Evolutionary conservation across 1,139 yeast species (phyloP).

Genomic region (Schwanniomyces etchellsii): DNA sequence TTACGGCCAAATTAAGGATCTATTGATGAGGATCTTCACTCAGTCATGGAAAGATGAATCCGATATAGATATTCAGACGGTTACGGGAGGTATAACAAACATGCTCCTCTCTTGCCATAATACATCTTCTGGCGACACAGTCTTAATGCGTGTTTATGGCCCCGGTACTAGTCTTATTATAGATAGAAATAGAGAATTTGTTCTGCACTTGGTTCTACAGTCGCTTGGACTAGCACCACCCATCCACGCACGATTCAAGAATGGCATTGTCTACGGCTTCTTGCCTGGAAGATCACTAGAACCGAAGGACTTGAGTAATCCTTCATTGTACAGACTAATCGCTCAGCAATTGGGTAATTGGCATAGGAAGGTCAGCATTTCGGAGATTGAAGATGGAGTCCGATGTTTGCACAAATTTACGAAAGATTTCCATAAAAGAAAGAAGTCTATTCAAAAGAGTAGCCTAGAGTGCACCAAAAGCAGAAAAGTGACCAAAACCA

Average conservation of each 20-base stretch:
- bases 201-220: constrained; percentile 61
- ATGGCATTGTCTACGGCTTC: constrained; percentile 71
- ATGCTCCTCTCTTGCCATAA: constrained; percentile 54
- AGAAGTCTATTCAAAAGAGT: constrained; percentile 2
- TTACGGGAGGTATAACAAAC: constrained; percentile 81
- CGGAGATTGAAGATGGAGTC: constrained; percentile 48
- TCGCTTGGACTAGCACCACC: constrained; percentile 64
- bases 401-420: constrained; percentile 35
- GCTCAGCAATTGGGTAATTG: constrained; percentile 69
- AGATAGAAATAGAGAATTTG: constrained; percentile 71
- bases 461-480: constrained; percentile 8
- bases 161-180: constrained; percentile 70
- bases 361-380: constrained; percentile 48
- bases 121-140: constrained; percentile 23
- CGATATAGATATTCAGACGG: constrained; percentile 26
- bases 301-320: constrained; percentile 48
- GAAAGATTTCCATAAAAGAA: constrained; percentile 13
- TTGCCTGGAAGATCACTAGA: constrained; percentile 60
- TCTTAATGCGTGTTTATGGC: constrained; percentile 70
- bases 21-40: constrained; percentile 32
- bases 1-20: constrained; percentile 25
- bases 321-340: constrained; percentile 47
- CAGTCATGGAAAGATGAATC: constrained; percentile 20
- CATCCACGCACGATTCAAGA: constrained; percentile 61
- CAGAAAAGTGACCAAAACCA: constrained; percentile 16